phyloP scores from a whole-genome alignment of 306 rosid species.

The Crotalaria pallida region DNA sequence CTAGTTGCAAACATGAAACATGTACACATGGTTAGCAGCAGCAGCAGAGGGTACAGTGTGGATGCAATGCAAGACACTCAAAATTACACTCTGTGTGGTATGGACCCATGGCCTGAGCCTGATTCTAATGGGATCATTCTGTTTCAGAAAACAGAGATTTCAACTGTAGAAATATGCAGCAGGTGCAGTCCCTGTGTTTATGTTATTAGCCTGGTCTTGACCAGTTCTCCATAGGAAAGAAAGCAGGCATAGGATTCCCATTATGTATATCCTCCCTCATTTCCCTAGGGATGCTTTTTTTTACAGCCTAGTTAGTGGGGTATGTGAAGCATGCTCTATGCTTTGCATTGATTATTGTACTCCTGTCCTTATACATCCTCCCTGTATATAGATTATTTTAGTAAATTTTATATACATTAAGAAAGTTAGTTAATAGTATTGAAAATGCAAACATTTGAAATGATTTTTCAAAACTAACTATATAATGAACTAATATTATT shows the following conservation, averaged over 20 bases:
- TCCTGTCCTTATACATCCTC: no score
- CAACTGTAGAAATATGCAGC: constrained; percentile 6
- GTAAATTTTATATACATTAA: no score
- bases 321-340: not conserved
- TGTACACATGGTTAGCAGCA: not conserved
- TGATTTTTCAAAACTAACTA: no score
- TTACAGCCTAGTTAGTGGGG: constrained; percentile 11
- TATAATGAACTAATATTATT: no score
- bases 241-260: constrained; percentile 26
- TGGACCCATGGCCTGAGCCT: not conserved
- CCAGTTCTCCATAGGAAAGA: not conserved
- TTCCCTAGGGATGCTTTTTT: constrained; percentile 9
- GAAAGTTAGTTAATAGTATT: no score
- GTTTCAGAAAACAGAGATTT: not conserved
- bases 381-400: no score
- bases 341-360: not conserved
- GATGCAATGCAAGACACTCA: not conserved
- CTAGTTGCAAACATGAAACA: not conserved
- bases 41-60: not conserved
- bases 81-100: not conserved
- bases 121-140: constrained; percentile 21
- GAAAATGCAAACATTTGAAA: no score
- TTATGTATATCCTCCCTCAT: not conserved
- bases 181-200: not conserved
- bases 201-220: not conserved